A percentile compares a stretch with the other conserved stretches of the same genome.
phyloP scores from a whole-genome alignment of 1,284 basidiomycete genomes.

The Malassezia slooffiae region DNA sequence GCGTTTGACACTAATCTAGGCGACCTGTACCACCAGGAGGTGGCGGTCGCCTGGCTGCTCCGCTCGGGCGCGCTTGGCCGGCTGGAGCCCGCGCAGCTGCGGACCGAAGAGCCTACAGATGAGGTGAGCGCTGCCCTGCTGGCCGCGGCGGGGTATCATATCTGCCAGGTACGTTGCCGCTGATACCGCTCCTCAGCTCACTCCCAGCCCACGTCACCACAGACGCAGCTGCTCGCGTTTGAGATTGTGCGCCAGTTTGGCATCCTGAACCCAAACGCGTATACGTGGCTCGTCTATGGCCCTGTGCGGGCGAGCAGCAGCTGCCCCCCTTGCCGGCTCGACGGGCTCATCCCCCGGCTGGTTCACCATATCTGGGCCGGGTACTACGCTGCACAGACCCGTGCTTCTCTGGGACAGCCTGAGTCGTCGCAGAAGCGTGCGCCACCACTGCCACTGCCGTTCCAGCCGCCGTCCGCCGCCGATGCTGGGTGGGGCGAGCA shows the following conservation, averaged over 20 bases:
- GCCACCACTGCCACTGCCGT: constrained; percentile 9
- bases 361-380: constrained; percentile 45
- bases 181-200: not conserved
- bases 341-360: constrained; percentile 30
- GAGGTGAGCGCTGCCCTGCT: not conserved
- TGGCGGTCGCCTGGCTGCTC: not conserved
- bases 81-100: not conserved
- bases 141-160: not conserved
- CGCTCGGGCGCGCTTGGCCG: not conserved
- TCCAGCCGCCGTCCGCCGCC: not conserved
- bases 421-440: not conserved
- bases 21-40: too few relatives aligned
- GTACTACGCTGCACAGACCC: constrained; percentile 26
- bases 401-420: constrained; percentile 1
- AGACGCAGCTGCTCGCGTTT: constrained; percentile 68
- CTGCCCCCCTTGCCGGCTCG: constrained; percentile 1
- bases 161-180: not conserved
- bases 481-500: not conserved
- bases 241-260: constrained; percentile 65
- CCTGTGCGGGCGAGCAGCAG: too few relatives aligned
- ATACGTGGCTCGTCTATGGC: constrained; percentile 10
- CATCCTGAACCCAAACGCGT: constrained; percentile 11
- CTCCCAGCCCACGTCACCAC: constrained; percentile 58
- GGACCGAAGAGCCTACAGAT: not conserved
- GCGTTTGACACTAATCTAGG: too few relatives aligned